phyloP scores from a whole-genome alignment of 2,329 filamentous ascomycete species.

The Monosporascus cannonballus region DNA sequence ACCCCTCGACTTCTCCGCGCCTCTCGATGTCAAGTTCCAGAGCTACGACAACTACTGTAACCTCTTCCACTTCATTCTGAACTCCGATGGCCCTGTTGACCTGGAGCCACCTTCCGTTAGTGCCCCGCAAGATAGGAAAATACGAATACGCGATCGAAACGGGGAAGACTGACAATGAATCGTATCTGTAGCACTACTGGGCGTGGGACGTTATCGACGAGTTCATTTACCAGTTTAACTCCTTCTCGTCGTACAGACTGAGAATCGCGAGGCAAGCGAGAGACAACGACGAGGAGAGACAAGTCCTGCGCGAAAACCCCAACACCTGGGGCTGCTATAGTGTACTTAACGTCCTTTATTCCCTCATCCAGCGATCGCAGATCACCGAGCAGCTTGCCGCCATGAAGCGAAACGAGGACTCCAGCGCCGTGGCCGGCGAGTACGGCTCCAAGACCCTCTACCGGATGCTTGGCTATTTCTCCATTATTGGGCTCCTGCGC shows the following conservation, averaged over 20 bases:
- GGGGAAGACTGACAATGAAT: conserved; percentile 12
- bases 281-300: conserved; percentile 86
- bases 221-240: conserved; percentile 99
- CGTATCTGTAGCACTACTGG: conserved; percentile 77
- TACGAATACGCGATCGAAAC: not conserved
- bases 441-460: conserved; percentile 94
- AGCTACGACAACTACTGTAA: conserved; percentile 99
- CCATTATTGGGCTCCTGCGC: conserved; percentile 92
- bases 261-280: conserved; percentile 72
- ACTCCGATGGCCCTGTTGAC: conserved; percentile 98
- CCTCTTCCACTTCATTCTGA: conserved; percentile 97
- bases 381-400: conserved; percentile 96
- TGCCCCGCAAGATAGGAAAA: conserved; percentile 15
- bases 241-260: conserved; percentile 95
- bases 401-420: conserved; percentile 90
- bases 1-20: conserved; percentile 91
- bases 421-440: conserved; percentile 80
- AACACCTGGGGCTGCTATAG: conserved; percentile 99
- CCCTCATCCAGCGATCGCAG: conserved; percentile 94
- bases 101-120: conserved; percentile 92
- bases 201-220: conserved; percentile 99
- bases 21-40: conserved; percentile 93
- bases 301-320: conserved; percentile 88
- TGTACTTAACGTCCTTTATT: conserved; percentile 98
- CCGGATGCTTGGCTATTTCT: conserved; percentile 98